Conservation (phyloP, 257 asterid species). For the Petunia secreta region DNA sequence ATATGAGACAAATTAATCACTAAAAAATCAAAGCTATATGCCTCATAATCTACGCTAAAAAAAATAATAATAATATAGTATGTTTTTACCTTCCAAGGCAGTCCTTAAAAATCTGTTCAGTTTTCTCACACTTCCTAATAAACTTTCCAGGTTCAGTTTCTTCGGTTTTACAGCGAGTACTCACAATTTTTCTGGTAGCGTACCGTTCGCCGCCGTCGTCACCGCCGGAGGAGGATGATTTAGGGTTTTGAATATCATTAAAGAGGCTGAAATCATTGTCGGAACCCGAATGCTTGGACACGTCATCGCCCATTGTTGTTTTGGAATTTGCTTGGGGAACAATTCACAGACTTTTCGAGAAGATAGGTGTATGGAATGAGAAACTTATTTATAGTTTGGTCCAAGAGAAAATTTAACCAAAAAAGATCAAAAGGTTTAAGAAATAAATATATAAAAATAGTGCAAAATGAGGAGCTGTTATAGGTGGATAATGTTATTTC, state of each 20-base stretch:
- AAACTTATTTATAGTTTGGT: background rate
- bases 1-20: background rate
- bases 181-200: constrained; percentile 70
- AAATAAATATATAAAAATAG: background rate
- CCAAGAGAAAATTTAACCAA: background rate
- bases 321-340: constrained; percentile 10
- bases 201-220: constrained; percentile 30
- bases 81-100: constrained; percentile 75
- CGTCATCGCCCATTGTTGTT: constrained; percentile 54
- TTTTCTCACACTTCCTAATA: constrained; percentile 80
- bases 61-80: background rate
- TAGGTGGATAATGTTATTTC: too few species aligned
- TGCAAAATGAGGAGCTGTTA: background rate
- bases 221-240: constrained; percentile 9
- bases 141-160: constrained; percentile 85
- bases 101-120: constrained; percentile 68
- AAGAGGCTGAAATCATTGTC: constrained; percentile 15
- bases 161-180: constrained; percentile 73
- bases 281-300: constrained; percentile 34
- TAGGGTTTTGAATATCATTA: constrained; percentile 20
- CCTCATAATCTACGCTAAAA: too few species aligned
- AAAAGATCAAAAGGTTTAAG: background rate
- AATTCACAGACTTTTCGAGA: constrained; percentile 16
- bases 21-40: background rate
- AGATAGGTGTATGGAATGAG: background rate